Evolutionary conservation across 176 grass and related monocot species (phyloP).

Genomic region (Thalia dealbata): DNA sequence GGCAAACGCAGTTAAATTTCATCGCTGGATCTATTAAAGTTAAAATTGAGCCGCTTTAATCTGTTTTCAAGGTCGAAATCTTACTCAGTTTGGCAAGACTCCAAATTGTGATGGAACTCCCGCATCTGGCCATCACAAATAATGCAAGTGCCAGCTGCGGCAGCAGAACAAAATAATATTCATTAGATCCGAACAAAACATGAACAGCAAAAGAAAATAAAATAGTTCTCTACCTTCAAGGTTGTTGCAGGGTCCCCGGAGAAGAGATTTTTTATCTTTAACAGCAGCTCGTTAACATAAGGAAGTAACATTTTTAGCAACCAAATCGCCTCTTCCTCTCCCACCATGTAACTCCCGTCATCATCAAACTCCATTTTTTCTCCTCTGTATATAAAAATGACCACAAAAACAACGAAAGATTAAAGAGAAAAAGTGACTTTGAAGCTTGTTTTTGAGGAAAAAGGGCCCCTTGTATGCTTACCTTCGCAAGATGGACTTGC

Average conservation of each 20-base stretch:
- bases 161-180: constrained; percentile 32
- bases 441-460: too few species aligned
- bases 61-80: constrained; percentile 9
- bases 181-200: neutral
- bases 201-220: neutral
- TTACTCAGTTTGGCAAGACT: constrained; percentile 74
- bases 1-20: neutral
- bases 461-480: neutral
- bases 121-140: constrained; percentile 86
- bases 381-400: constrained; percentile 30
- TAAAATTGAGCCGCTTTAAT: neutral
- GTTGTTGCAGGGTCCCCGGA: constrained; percentile 84
- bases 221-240: constrained; percentile 48
- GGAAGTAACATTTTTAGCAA: constrained; percentile 68
- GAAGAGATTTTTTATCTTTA: constrained; percentile 61
- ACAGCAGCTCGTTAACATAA: constrained; percentile 76
- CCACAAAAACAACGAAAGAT: too few species aligned
- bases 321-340: constrained; percentile 96
- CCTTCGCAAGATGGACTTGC: constrained; percentile 79
- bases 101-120: constrained; percentile 69
- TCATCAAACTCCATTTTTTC: constrained; percentile 36
- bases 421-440: too few species aligned
- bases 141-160: constrained; percentile 72
- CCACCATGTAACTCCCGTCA: constrained; percentile 45
- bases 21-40: neutral